Percentiles rank a stretch among this genome's conserved stretches.
phyloP scores from a whole-genome alignment of 441 rosid genomes.

The Populus tomentosa region DNA sequence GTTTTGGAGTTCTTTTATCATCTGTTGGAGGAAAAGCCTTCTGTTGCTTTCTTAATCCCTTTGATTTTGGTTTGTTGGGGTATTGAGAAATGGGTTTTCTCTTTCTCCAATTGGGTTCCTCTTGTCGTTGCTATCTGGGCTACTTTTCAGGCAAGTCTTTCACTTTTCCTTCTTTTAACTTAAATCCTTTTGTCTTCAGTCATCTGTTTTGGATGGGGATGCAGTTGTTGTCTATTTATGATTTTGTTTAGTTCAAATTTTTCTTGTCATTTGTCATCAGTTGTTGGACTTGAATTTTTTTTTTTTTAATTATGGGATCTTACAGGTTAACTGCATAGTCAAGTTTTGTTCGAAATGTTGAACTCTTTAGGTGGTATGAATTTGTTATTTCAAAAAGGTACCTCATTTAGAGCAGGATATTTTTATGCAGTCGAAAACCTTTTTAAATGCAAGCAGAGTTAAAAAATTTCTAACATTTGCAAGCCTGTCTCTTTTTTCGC shows the following conservation, averaged over 20 bases:
- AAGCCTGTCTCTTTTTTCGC: no score
- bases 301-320: no score
- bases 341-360: no score
- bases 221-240: not conserved
- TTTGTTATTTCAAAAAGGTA: no score
- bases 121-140: slow-evolving; percentile 89
- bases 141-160: slow-evolving; percentile 58
- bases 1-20: slow-evolving; percentile 47
- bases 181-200: not conserved
- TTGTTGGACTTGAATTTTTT: no score
- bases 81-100: slow-evolving; percentile 83
- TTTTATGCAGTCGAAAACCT: no score
- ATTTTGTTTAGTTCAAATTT: not conserved
- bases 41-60: slow-evolving; percentile 52
- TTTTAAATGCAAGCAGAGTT: no score
- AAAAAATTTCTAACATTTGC: no score
- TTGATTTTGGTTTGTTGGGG: slow-evolving; percentile 61
- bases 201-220: not conserved
- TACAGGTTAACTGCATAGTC: no score
- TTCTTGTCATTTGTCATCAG: not conserved
- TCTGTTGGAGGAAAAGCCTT: slow-evolving; percentile 57
- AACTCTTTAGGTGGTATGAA: no score
- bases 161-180: not conserved
- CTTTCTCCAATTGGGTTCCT: slow-evolving; percentile 91
- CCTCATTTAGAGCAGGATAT: no score